These are phyloP conservation scores for Tinospora cordifolia DNA, from an alignment of 164 flowering plant genomes.

Conservation along the genomic window DNA sequence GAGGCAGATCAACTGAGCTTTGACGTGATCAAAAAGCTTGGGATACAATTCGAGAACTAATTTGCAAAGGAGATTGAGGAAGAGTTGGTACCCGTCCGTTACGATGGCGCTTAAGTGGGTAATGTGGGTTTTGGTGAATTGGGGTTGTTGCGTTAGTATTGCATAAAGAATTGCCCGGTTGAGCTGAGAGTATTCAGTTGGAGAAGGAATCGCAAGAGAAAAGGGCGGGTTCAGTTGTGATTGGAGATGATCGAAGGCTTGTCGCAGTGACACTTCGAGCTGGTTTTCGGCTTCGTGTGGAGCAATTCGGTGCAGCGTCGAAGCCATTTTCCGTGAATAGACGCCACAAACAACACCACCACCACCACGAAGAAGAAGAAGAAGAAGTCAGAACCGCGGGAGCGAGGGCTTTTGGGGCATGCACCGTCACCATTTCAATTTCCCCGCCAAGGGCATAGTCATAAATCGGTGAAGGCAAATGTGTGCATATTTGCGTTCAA, in stretches of 20 bases:
- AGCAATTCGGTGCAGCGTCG: conserved; percentile 24
- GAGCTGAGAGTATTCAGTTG: conserved; percentile 42
- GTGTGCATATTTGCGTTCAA: conserved; percentile 6
- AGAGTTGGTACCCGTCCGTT: conserved; percentile 61
- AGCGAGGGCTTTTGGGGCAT: too few relatives aligned
- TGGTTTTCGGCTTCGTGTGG: conserved; percentile 41
- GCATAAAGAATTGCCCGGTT: conserved; percentile 60
- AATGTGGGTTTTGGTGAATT: conserved; percentile 36
- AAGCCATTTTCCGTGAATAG: conserved; percentile 20
- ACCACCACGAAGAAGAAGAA: too few relatives aligned
- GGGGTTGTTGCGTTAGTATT: conserved; percentile 52
- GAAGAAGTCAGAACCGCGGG: too few relatives aligned
- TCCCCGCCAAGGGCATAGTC: too few relatives aligned
- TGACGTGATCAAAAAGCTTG: conserved; percentile 40
- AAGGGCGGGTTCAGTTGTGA: conserved; percentile 42
- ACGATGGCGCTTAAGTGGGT: conserved; percentile 66
- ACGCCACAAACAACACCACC: too few relatives aligned
- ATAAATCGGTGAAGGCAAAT: too few relatives aligned
- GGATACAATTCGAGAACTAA: conserved; percentile 43
- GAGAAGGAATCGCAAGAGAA: conserved; percentile 34
- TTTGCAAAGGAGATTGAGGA: conserved; percentile 31
- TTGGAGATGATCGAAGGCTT: conserved; percentile 34
- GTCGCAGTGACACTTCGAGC: conserved; percentile 29
- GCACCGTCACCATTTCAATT: too few relatives aligned
- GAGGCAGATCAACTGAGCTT: conserved; percentile 50